Evolutionary conservation across 495 filamentous ascomycete species (phyloP).

Genomic region (Aspergillus coremiiformis): DNA sequence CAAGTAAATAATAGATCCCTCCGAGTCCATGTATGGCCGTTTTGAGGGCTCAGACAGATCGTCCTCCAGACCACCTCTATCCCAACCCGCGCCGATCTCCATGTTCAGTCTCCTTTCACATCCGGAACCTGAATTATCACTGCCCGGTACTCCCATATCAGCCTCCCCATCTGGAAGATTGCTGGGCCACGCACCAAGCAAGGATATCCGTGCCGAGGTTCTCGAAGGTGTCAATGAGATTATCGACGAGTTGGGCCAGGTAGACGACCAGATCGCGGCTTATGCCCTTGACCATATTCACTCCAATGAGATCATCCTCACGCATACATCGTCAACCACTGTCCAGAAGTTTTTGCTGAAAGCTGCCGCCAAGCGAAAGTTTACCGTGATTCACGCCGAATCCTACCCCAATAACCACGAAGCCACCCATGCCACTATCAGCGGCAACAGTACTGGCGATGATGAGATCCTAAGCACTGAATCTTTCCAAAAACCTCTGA

Average conservation of each 20-base stretch:
- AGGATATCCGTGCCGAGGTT: constrained; percentile 78
- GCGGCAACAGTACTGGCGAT: constrained; percentile 38
- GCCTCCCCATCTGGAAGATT: constrained; percentile 37
- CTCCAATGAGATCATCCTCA: constrained; percentile 81
- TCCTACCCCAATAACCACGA: constrained; percentile 61
- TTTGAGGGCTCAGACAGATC: constrained; percentile 30
- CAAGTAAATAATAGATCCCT: constrained; percentile 22
- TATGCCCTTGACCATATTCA: constrained; percentile 86
- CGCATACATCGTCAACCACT: constrained; percentile 68
- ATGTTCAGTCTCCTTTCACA: constrained; percentile 81
- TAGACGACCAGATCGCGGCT: constrained; percentile 79
- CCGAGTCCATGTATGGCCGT: constrained; percentile 26
- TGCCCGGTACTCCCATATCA: constrained; percentile 40
- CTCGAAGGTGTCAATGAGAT: constrained; percentile 84
- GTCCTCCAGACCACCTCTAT: constrained; percentile 48
- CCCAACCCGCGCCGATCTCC: constrained; percentile 50
- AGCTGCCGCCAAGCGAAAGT: constrained; percentile 76
- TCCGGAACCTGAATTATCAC: constrained; percentile 38
- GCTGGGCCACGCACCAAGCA: constrained; percentile 23
- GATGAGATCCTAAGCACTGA: constrained; percentile 45
- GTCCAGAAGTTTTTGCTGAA: constrained; percentile 81
- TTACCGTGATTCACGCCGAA: constrained; percentile 77
- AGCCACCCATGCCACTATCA: constrained; percentile 51
- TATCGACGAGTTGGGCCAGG: constrained; percentile 81
- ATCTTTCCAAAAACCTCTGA: constrained; percentile 67